Evolutionary conservation across 1,284 basidiomycete genomes (phyloP).

Genomic region (Cryptococcus maquisensis): DNA sequence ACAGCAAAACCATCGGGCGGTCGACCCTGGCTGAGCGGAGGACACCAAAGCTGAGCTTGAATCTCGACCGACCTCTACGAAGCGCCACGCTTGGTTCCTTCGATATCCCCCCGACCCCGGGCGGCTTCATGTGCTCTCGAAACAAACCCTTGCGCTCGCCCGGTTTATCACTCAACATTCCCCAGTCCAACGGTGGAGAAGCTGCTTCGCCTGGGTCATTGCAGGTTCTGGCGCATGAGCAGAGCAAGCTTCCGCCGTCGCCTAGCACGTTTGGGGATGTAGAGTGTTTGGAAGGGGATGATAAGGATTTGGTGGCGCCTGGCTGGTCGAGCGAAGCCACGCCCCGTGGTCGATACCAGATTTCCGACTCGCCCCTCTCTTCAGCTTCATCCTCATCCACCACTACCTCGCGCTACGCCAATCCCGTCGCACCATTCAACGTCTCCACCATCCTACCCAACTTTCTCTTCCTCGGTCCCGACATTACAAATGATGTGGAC

Average conservation of each 20-base stretch:
- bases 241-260: conserved; percentile 31
- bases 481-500: conserved; percentile 69
- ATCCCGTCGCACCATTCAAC: conserved; percentile 53
- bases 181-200: not conserved
- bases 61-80: conserved; percentile 26
- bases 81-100: conserved; percentile 23
- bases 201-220: conserved; percentile 13
- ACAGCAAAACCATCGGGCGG: not conserved
- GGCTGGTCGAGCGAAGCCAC: not conserved
- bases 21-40: conserved; percentile 13
- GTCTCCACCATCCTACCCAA: conserved; percentile 84
- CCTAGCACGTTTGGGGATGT: conserved; percentile 31
- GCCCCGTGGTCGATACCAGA: not conserved
- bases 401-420: not conserved
- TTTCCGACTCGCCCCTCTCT: not conserved
- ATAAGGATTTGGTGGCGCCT: conserved; percentile 6
- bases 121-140: not conserved
- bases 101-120: conserved; percentile 8
- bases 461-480: conserved; percentile 87
- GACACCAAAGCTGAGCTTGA: conserved; percentile 40
- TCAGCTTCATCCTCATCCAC: not conserved
- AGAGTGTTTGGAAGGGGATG: conserved; percentile 4
- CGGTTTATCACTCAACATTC: conserved; percentile 13
- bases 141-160: conserved; percentile 8
- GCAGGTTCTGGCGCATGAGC: conserved; percentile 24